Evolutionary conservation across 2,329 filamentous ascomycete species (phyloP), one percentile per base, ranked within the genome.

Genomic region (Coniochaeta pulveracea): DNA sequence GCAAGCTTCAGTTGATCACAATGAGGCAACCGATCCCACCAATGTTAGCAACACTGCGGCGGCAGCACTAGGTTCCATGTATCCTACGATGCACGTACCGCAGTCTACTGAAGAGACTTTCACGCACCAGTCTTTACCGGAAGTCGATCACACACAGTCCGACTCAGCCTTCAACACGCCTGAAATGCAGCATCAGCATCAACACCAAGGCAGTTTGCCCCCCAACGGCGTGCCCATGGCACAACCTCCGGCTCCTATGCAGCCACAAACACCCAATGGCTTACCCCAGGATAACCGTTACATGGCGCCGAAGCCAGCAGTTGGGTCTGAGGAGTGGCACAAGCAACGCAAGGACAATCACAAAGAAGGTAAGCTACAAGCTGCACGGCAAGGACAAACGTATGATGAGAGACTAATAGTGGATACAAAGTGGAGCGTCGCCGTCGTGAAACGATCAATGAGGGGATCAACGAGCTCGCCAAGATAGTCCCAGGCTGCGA

Each of bases 271-370:
- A 29, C 63, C 62, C 10, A n/a, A n/a, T n/a, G 21, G 21, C 21
- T n/a, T 8, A n/a, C 48, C 60, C 10, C 54, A 55, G 26, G 40
- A 47, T 8, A 38, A 43, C 39, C 43, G 52, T 40, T 64, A 58
- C 43, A 50, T 56, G 21, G 47, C 51, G 56, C 60, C 69, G 37
- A 96, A 95, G 57, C 88, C 88, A 6, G 75, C 80, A 6, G 91
- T 96, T n/a, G 91, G 91, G 3, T 91, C 86, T 2, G 85, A 93
- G 34, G 89, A 96, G 57, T 98, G 91, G 91, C 91, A 98, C 56
- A 93, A 93, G 56, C 79, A 93, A 48, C 77, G 91, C 40, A 91
- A 93, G 54, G 89, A 96, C 50, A 98, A 96, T 43, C 91, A 98
- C 63, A 98, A 98, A 72, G 89, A 96, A 69, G 91, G 89, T 91